phyloP scores from a whole-genome alignment of 768 basidiomycete genomes.

The Gymnopilus dilepis region DNA sequence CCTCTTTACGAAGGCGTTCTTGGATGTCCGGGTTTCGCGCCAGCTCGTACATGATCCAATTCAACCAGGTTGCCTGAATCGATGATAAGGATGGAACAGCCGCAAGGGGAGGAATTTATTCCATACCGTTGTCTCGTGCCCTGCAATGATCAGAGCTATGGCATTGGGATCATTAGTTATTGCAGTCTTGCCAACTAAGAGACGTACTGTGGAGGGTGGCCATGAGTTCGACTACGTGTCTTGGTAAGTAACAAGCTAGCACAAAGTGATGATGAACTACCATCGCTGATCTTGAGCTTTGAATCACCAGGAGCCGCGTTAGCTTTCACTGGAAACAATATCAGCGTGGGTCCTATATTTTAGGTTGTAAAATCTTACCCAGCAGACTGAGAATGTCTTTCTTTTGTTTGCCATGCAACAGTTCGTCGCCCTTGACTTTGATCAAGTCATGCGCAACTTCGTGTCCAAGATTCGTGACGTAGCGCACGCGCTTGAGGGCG shows the following conservation, averaged over 20 bases:
- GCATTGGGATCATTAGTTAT: not conserved
- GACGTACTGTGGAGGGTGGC: not conserved
- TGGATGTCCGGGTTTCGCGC: not conserved
- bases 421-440: not conserved
- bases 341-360: not conserved
- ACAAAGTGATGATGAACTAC: too few species aligned
- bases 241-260: too few species aligned
- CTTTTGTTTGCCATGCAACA: not conserved
- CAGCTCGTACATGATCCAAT: slow-evolving; percentile 5
- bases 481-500: not conserved
- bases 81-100: too few species aligned
- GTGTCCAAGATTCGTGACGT: not conserved
- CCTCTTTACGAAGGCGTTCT: not conserved
- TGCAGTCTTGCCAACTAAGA: not conserved
- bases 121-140: not conserved
- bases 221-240: not conserved
- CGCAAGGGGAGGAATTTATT: too few species aligned
- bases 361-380: not conserved
- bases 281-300: not conserved
- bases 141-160: not conserved
- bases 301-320: not conserved
- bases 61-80: not conserved
- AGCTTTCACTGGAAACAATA: not conserved
- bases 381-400: not conserved
- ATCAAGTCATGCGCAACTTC: slow-evolving; percentile 1